Base-by-base conservation (phyloP, 306 rosid genomes). In the Aeschynomene evenia region DNA sequence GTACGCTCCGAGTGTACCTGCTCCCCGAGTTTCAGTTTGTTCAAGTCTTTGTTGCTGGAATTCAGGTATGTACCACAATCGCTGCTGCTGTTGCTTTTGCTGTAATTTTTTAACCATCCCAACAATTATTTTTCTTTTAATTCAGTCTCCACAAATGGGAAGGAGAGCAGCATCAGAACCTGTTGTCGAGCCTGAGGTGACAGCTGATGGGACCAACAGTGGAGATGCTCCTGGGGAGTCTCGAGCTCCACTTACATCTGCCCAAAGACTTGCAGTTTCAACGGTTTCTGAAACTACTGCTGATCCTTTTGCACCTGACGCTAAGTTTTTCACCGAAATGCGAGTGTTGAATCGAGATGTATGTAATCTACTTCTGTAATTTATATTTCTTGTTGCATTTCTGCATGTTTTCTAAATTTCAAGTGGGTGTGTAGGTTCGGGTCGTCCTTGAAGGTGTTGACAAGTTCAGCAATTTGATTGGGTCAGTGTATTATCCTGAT, bases 1-100 rank as follows among this genome's bases (percentile, higher is more conserved):
- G 98, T 70, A 89, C 96, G 23, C 56, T 92, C 19, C 87, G 98
- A 19, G 87, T 86, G 40, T 89, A 89, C 77, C 70, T 92, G 82
- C 98, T 92, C 73, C 96, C 96, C 0, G 95, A 89, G 26, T 92
- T 92, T 86, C 98, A 92, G 78, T 92, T 92, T 74, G 98, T 92
- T 71, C 96, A 92, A 79, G 98, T 92, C 51, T 89, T 89, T 7
- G 72, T 92, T 74, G 98, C 96, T 19, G 98, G 98, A 80, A 86
- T 85, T 64, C 98, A 92, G 98, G 98, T 88, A 63, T 42, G 52
- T 34, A 6, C 29, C 43, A 26, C 59, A 26, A 63, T 29, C 40
- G 62, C 23, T 12, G 50, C 71, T 62, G 20, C 15, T 70, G 23
- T 16, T 69, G 29, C 19, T 62, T n/a, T n/a, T 77, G 10, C 31